Base-by-base conservation (phyloP, 2,329 filamentous ascomycete species). In the Tolypocladium paradoxum region DNA sequence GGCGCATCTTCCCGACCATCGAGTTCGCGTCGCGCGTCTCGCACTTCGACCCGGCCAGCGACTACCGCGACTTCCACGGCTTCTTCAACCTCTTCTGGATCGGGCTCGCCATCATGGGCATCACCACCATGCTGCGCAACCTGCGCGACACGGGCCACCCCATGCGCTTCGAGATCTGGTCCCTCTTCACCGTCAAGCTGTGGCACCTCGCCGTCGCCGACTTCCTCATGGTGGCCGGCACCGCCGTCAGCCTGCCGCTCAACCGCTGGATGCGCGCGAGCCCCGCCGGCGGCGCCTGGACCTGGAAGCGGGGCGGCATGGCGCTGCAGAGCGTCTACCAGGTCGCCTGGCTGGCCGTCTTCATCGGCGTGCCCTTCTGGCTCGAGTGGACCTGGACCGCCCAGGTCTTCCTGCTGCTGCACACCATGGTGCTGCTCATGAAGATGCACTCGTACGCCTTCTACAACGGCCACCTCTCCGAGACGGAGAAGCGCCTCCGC, bases 41-140 rank as follows among this genome's bases (percentile, higher is more conserved):
- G 20, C 92, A 99, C 72, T 96, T 99, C 67, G 93, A 99, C 65
- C 90, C 91, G 0, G 79, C 82, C 49, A 95, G 88, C 69, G 90
- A 96, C 64, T 91, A 97, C 68, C 84, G 84, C 64, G 90, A 99
- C 70, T 99, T 99, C 68, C 84, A 90, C 62, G 93, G 93, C 65
- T 99, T 99, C 79, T 99, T 96, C 73, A 89, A 93, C 52, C 81
- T 99, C 37, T 99, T 99, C 73, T 99, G 93, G 93, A 92, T 99
- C 59, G 90, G 90, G 11, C 77, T 99, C 55, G 89, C 88, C 60
- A 95, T 99, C 69, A 96, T 99, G 91, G 90, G 91, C 62, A 85
- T 96, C 57, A 97, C 92, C 3, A 88, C 88, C n/a, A 89, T 90
- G 76, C 72, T 96, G 64, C 84, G 92, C 63, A 97, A 96, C 68